These are phyloP conservation scores for Pseudogymnoascus sp. DNA, from an alignment of 2,329 filamentous ascomycete genomes.

Conservation along the genomic window DNA sequence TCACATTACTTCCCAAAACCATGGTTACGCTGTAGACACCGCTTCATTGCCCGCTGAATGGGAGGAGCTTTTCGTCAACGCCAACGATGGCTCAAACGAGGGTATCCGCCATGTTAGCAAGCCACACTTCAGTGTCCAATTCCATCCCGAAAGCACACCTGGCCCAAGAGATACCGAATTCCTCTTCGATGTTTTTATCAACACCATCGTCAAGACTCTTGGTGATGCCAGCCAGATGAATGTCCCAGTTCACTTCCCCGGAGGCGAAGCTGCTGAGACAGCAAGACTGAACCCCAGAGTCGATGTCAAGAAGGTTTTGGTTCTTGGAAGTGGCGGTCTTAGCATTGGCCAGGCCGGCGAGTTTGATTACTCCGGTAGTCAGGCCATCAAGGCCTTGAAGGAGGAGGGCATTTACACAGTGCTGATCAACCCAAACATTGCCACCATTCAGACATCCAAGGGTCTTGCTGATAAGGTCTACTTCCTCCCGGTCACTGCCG, in stretches of 20 bases:
- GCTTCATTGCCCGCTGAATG: conserved; percentile 67
- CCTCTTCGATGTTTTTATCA: conserved; percentile 93
- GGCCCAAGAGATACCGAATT: conserved; percentile 94
- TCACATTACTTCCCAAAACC: conserved; percentile 98
- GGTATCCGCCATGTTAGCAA: conserved; percentile 81
- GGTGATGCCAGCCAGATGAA: conserved; percentile 58
- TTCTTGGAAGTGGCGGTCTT: conserved; percentile 88
- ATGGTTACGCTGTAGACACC: conserved; percentile 89
- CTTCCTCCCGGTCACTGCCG: conserved; percentile 92
- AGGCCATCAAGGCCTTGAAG: conserved; percentile 97
- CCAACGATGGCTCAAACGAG: conserved; percentile 97
- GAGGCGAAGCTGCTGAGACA: conserved; percentile 74
- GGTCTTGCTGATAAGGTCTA: conserved; percentile 97
- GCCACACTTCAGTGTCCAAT: conserved; percentile 98
- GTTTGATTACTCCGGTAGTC: conserved; percentile 97
- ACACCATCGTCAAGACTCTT: conserved; percentile 68
- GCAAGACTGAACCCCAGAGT: conserved; percentile 68
- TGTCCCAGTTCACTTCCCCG: conserved; percentile 77
- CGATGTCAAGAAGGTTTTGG: conserved; percentile 85
- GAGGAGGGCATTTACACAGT: conserved; percentile 98
- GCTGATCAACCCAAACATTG: conserved; percentile 98
- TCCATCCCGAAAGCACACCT: conserved; percentile 94
- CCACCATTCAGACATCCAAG: conserved; percentile 97
- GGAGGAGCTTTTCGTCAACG: conserved; percentile 94
- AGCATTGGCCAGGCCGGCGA: conserved; percentile 97